Evolutionary conservation across 768 basidiomycete species (phyloP).

Genomic region (Serpula lacrymans): DNA sequence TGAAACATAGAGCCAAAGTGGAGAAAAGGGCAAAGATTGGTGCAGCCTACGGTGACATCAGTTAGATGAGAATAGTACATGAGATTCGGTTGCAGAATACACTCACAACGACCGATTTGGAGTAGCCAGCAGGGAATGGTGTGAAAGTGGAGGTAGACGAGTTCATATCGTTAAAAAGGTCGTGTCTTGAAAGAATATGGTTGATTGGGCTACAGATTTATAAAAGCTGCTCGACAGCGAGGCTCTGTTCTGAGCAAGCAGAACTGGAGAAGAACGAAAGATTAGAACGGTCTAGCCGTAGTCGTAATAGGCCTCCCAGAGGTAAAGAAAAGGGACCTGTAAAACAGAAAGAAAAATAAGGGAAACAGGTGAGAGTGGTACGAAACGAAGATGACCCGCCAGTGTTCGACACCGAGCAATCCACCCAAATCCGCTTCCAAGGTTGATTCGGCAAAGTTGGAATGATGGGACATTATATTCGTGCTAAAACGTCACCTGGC

Average conservation of each 20-base stretch:
- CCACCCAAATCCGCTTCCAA: too few species aligned
- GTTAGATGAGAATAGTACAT: neutral
- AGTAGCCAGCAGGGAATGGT: slow-evolving; percentile 11
- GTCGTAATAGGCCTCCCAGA: slow-evolving; percentile 25
- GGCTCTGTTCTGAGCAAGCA: slow-evolving; percentile 16
- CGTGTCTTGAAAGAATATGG: slow-evolving; percentile 1
- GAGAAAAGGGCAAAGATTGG: slow-evolving; percentile 54
- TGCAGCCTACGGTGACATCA: slow-evolving; percentile 31
- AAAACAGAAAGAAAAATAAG: slow-evolving; percentile 20
- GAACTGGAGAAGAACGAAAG: slow-evolving; percentile 6
- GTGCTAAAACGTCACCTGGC: too few species aligned
- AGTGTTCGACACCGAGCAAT: too few species aligned
- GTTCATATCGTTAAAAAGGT: slow-evolving; percentile 2
- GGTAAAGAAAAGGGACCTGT: slow-evolving; percentile 29
- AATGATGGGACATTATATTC: too few species aligned
- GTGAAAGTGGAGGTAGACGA: slow-evolving; percentile 1
- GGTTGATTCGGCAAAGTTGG: too few species aligned
- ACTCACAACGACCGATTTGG: slow-evolving; percentile 19
- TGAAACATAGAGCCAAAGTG: slow-evolving; percentile 47
- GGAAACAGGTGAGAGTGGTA: slow-evolving; percentile 17
- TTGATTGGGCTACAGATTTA: neutral
- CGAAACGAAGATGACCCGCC: slow-evolving; percentile 16
- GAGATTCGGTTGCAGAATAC: neutral
- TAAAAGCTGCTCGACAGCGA: neutral
- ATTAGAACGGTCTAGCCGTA: slow-evolving; percentile 21